A percentile compares a stretch with the other conserved stretches of the same genome.
Evolutionary conservation across 2,329 filamentous ascomycete species (phyloP).

Genomic region (Proliferodiscus dingleyae): DNA sequence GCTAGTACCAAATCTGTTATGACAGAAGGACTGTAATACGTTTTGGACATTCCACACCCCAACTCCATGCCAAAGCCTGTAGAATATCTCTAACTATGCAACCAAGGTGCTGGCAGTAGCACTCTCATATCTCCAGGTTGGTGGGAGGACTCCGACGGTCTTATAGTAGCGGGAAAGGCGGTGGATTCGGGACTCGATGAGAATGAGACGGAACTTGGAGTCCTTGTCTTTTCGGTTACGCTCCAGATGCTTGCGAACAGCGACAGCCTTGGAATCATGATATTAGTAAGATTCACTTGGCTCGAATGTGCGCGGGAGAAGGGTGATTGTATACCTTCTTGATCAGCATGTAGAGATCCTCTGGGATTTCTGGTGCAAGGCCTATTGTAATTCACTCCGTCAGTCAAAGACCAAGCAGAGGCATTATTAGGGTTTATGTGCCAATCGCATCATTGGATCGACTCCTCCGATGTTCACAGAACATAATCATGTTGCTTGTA

Average conservation of each 20-base stretch:
- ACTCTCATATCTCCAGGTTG: conserved; percentile 98
- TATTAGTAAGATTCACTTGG: conserved; percentile 18
- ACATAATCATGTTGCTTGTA: conserved; percentile 28
- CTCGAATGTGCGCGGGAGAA: background rate
- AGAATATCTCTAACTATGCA: conserved; percentile 56
- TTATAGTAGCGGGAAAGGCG: conserved; percentile 99
- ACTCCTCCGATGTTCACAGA: conserved; percentile 31
- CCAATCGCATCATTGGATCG: conserved; percentile 20
- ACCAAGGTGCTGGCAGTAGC: conserved; percentile 93
- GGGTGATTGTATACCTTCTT: conserved; percentile 72
- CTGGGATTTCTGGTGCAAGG: conserved; percentile 96
- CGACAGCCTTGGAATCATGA: conserved; percentile 67
- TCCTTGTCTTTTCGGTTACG: conserved; percentile 99
- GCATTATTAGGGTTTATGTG: conserved; percentile 42
- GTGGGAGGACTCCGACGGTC: conserved; percentile 78
- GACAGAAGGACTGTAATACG: conserved; percentile 26
- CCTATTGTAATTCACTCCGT: conserved; percentile 78
- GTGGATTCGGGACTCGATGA: conserved; percentile 99
- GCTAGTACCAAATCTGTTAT: conserved; percentile 22
- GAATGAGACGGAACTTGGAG: conserved; percentile 99
- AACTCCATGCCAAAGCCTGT: conserved; percentile 27
- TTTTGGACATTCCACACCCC: conserved; percentile 22
- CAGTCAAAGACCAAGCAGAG: conserved; percentile 88
- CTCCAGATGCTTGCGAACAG: conserved; percentile 99
- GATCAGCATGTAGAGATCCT: conserved; percentile 99